Base-by-base conservation (phyloP, 345 rosid genomes). In the Melaleuca quinquenervia region DNA sequence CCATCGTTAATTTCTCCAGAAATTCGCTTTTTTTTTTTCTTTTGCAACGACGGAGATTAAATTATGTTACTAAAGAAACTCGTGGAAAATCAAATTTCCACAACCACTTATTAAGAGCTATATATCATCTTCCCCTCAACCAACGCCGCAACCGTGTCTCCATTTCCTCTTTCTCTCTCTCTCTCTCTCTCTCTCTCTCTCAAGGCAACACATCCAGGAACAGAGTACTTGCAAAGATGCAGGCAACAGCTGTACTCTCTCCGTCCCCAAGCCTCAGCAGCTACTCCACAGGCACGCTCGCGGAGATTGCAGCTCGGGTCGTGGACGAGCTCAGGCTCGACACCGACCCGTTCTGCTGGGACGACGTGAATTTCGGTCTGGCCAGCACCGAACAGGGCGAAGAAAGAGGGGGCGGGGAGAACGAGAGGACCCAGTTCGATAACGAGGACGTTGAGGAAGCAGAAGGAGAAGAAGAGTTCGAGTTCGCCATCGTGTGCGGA, bases 261-360 rank as follows among this genome's bases (percentile, higher is more conserved):
- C 53, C 85, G 50, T 89, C 93, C 58, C 91, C 91, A 0, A 89
- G 91, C 86, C 89, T 90, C 88, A 87, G 85, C 83, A 84, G 87
- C 55, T 88, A 88, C 87, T 90, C 90, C 62, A 87, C 91, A 2
- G 84, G 70, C n/a, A 86, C 82, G 29, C 85, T 91, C 36, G 88
- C 91, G 6, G 90, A 90, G 26, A 90, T 90, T 50, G 93, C 93
- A 1, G 90, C 88, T 0, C 88, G 91, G 49, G 91, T 91, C 32
- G 87, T 86, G 32, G 89, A 56, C 2, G 91, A 91, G 86, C 84
- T 90, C 84, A 48, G 85, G 3, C 87, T 86, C 14, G 78, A 86
- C 21, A 56, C 62, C 8, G 52, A 62, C 55, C 87, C 85, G 5
- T 22, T 55, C 3, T 52, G 55, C 52, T 41, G 51, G 8, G 84